Evolutionary conservation across 805 yeast species (phyloP).

Genomic region (Blastobotrys robertii): DNA sequence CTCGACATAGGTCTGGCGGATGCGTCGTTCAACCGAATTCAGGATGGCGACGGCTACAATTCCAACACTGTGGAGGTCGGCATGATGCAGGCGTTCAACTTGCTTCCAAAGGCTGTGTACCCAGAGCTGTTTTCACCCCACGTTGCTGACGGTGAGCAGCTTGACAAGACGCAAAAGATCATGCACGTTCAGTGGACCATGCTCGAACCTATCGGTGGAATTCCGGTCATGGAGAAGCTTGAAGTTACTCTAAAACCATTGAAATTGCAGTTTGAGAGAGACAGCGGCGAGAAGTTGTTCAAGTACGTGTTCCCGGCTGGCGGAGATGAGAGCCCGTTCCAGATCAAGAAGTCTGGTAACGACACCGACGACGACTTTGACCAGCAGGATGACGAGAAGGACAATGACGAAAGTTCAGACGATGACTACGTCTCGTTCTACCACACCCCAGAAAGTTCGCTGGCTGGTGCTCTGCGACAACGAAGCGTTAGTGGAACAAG

Average conservation of each 20-base stretch:
- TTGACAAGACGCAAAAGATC: constrained; percentile 23
- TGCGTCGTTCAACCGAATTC: constrained; percentile 51
- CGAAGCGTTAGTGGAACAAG: not conserved
- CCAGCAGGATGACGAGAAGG: constrained; percentile 8
- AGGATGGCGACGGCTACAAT: constrained; percentile 57
- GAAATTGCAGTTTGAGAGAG: constrained; percentile 62
- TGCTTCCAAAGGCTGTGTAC: constrained; percentile 45
- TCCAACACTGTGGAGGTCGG: constrained; percentile 48
- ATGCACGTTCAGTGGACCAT: constrained; percentile 60
- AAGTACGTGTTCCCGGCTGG: constrained; percentile 60
- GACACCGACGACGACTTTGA: constrained; percentile 6
- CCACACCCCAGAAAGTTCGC: not conserved
- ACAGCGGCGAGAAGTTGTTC: constrained; percentile 52
- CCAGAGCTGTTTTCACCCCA: constrained; percentile 63
- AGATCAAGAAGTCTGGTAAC: constrained; percentile 11
- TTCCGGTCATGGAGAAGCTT: constrained; percentile 62
- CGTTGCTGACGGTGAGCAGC: constrained; percentile 6
- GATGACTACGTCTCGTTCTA: not conserved
- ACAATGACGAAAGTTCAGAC: constrained; percentile 3
- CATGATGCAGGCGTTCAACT: constrained; percentile 60
- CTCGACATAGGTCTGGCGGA: constrained; percentile 59
- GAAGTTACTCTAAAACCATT: constrained; percentile 55
- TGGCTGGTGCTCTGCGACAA: not conserved
- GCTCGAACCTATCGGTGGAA: constrained; percentile 84
- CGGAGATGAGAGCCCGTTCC: constrained; percentile 18